These are phyloP conservation scores for Backusella parvicylindrica DNA, from an alignment of 192 early-diverging fungal genomes.

Conservation along the genomic window DNA sequence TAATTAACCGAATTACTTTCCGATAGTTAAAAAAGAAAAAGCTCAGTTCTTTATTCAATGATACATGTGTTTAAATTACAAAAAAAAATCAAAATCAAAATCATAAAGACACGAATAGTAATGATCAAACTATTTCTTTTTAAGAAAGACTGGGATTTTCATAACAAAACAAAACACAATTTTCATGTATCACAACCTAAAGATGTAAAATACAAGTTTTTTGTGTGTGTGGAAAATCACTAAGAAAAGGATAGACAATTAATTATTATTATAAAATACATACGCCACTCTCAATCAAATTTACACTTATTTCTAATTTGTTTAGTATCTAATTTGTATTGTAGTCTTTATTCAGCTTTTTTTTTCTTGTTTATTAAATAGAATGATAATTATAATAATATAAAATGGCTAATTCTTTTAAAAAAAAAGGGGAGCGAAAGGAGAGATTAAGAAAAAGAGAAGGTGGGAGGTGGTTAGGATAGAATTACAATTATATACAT, in stretches of 20 bases:
- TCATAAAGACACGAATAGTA: background rate
- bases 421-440: background rate
- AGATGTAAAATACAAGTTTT: background rate
- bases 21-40: no score
- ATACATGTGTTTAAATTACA: background rate
- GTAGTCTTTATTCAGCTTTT: background rate
- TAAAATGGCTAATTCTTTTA: background rate
- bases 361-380: background rate
- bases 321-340: background rate
- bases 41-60: background rate
- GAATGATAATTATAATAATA: background rate
- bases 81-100: background rate
- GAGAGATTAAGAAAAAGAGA: background rate
- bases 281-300: background rate
- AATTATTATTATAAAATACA: background rate
- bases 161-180: background rate
- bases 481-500: background rate
- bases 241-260: background rate
- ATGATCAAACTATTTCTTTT: background rate
- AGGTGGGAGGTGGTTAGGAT: background rate
- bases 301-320: background rate
- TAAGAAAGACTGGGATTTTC: background rate
- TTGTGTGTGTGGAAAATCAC: background rate
- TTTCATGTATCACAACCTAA: background rate
- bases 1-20: no score